Evolutionary conservation across 164 flowering plant species (phyloP).

Genomic region (Nymphaea thermarum): DNA sequence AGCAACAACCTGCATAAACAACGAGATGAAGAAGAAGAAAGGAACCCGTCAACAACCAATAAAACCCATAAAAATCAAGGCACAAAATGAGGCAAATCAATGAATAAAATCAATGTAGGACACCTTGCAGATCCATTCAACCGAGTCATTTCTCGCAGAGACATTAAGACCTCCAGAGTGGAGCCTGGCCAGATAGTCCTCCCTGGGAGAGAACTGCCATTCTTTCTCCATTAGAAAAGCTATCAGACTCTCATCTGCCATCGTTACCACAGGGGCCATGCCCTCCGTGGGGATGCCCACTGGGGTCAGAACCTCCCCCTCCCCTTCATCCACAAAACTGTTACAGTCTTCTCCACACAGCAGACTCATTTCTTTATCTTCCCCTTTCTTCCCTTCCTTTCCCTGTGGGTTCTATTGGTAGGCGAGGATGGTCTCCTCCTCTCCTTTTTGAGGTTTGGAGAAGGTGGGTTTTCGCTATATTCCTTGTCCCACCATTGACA

Average conservation of each 20-base stretch:
- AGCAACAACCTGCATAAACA: slow-evolving; percentile 36
- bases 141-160: slow-evolving; percentile 4
- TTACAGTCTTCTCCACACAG: not conserved
- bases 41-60: not conserved
- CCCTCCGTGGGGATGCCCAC: not conserved
- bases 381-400: not conserved
- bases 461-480: not conserved
- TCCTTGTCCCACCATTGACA: not conserved
- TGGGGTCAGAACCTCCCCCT: not conserved
- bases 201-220: not conserved
- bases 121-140: slow-evolving; percentile 9
- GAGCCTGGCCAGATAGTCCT: slow-evolving; percentile 5
- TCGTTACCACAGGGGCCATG: not conserved
- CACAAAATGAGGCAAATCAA: not conserved
- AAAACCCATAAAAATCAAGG: no score
- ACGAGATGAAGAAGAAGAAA: not conserved
- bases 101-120: not conserved
- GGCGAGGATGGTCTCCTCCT: not conserved
- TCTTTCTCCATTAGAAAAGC: slow-evolving; percentile 2
- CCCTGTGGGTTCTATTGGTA: not conserved
- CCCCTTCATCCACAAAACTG: not conserved
- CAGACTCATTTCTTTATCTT: not conserved
- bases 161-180: slow-evolving; percentile 5
- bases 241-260: not conserved
- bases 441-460: not conserved